Evolutionary conservation across 1,139 yeast genomes (phyloP), one percentile per base, ranked within the genome.

Genomic region (Geotrichum klebahnii): DNA sequence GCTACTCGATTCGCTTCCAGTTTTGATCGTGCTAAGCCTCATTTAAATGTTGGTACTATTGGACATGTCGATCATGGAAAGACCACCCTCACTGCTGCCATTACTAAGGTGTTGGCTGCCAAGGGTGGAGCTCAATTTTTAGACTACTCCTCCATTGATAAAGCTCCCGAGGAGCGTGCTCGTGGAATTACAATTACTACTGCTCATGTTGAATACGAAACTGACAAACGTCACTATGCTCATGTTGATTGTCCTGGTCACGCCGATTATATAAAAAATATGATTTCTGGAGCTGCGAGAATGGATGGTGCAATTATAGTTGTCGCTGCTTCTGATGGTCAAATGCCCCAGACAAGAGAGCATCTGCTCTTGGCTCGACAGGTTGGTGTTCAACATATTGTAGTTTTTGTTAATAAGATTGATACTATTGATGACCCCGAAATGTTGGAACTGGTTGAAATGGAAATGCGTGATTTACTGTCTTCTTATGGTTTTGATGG

Each of bases 281-380:
- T 92, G 97, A 92, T 92, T 73, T 88, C 97, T 61, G 97, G 97
- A 82, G 97, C 97, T 64, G 96, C 97, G 63, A 96, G 92, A 73
- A 90, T 90, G 97, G 98, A 92, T 71, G 97, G 97, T 78, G 98
- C 97, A 61, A 90, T 92, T 65, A 90, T 92, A 76, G 98, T 92
- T 59, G 98, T 92, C 72, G 97, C 97, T 67, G 98, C 98, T 59
- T 79, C 96, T 55, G 98, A 92, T 68, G 98, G 98, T 67, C 96
- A 90, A 76, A 92, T 92, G 98, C 97, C 97, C 68, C 98, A 92
- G 78, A 94, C 98, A 63, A 86, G 97, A 78, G 98, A 92, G 77
- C 98, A 92, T 75, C 79, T 92, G 77, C 77, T 92, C 72, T 82
- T 92, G 68, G 98, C 98, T 58, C 89, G 97, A 79, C 98, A 92